A percentile compares a stretch with the other conserved stretches of the same genome.
These are phyloP conservation scores for Nemania bipapillata DNA, from an alignment of 2,329 filamentous ascomycete genomes.

Conservation along the genomic window DNA sequence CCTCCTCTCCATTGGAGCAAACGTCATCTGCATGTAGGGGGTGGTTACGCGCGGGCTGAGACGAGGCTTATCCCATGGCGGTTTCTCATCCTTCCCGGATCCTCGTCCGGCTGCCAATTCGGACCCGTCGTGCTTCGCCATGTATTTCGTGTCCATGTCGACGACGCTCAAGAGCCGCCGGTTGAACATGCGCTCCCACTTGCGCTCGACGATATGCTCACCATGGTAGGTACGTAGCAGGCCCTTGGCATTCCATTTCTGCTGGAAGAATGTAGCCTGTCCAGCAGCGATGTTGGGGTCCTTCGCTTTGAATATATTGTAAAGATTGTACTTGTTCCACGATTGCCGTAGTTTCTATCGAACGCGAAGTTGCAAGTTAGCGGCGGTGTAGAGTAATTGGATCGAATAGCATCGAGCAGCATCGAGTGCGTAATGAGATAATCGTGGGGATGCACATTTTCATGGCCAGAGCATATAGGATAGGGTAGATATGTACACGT, in stretches of 20 bases:
- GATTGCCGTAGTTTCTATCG: slow-evolving; percentile 88
- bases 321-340: slow-evolving; percentile 98
- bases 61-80: slow-evolving; percentile 10
- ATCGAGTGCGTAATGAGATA: neutral
- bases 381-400: neutral
- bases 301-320: slow-evolving; percentile 75
- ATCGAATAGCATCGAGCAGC: neutral
- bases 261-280: slow-evolving; percentile 86
- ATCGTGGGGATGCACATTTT: neutral
- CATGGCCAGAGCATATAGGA: slow-evolving; percentile 2
- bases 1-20: slow-evolving; percentile 87
- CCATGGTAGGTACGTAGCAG: slow-evolving; percentile 88
- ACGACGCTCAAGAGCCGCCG: slow-evolving; percentile 83
- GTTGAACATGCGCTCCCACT: slow-evolving; percentile 94
- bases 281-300: slow-evolving; percentile 56
- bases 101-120: slow-evolving; percentile 86
- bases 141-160: slow-evolving; percentile 82
- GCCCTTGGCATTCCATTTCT: slow-evolving; percentile 95
- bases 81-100: slow-evolving; percentile 67
- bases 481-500: neutral
- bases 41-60: slow-evolving; percentile 60
- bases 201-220: slow-evolving; percentile 89
- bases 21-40: slow-evolving; percentile 97
- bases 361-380: neutral
- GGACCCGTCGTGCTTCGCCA: slow-evolving; percentile 84